Conservation (phyloP, 2,329 filamentous ascomycete species). For the Aspergillus ibericus region DNA sequence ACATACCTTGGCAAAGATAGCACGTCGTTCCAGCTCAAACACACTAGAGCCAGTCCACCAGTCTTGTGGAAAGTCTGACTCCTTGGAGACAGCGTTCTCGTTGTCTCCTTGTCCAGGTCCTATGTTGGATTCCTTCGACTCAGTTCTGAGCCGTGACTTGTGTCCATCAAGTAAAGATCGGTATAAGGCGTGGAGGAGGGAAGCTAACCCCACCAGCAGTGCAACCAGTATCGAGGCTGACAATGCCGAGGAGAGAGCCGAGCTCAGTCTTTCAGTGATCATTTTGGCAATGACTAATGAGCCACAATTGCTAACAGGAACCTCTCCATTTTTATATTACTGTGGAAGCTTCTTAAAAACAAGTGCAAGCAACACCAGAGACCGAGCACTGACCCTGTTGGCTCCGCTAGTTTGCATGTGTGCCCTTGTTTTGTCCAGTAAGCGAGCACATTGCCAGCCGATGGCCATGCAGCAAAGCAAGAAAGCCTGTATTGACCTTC, state of each 20-base stretch:
- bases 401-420: not conserved
- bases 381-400: not conserved
- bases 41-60: slow-evolving; percentile 43
- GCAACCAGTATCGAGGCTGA: slow-evolving; percentile 7
- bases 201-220: slow-evolving; percentile 9
- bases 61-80: slow-evolving; percentile 42
- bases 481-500: slow-evolving; percentile 8
- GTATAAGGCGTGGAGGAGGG: slow-evolving; percentile 14
- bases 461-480: not conserved
- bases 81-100: slow-evolving; percentile 34
- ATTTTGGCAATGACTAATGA: not conserved
- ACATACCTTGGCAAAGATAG: slow-evolving; percentile 50
- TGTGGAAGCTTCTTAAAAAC: not conserved
- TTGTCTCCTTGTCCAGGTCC: not conserved
- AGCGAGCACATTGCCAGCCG: not conserved
- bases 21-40: slow-evolving; percentile 51
- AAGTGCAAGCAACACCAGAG: not conserved
- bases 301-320: not conserved
- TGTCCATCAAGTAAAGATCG: not conserved
- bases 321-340: not conserved
- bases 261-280: slow-evolving; percentile 1
- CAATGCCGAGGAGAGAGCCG: not conserved
- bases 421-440: not conserved
- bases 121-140: not conserved
- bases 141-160: not conserved